Percentiles rank a stretch among this genome's conserved stretches.
Conservation (phyloP, 2,329 filamentous ascomycete species). For the Aspergillus alliaceus region DNA sequence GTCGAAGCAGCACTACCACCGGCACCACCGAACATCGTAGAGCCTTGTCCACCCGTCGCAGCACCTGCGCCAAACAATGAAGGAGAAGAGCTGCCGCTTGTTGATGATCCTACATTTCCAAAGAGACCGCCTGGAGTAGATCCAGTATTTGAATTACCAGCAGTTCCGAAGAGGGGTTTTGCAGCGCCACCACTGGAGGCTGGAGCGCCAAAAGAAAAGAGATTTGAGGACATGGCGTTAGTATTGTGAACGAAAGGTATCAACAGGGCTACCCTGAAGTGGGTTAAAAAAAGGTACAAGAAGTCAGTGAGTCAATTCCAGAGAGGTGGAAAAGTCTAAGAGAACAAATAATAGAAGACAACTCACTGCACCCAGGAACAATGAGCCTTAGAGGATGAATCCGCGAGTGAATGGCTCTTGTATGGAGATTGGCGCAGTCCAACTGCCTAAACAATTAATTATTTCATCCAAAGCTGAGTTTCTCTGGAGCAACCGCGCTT, state of each 20-base stretch:
- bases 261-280: conserved; percentile 25
- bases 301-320: conserved; percentile 5
- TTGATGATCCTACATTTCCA: conserved; percentile 40
- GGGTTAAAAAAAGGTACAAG: conserved; percentile 13
- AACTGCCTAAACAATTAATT: conserved; percentile 1
- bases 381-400: background rate
- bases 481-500: conserved; percentile 14
- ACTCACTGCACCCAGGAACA: conserved; percentile 25
- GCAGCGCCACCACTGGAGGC: conserved; percentile 35
- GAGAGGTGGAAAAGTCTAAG: background rate
- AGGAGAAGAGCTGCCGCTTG: conserved; percentile 31
- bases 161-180: conserved; percentile 35
- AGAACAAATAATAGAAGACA: background rate
- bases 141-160: conserved; percentile 28
- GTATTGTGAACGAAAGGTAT: conserved; percentile 18
- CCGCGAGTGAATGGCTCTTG: conserved; percentile 5
- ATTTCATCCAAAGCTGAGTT: conserved; percentile 1
- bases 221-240: conserved; percentile 31
- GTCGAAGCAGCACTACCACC: conserved; percentile 19
- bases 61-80: conserved; percentile 35
- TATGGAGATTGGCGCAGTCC: conserved; percentile 1
- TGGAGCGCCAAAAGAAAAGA: conserved; percentile 39
- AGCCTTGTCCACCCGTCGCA: conserved; percentile 17
- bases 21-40: conserved; percentile 29
- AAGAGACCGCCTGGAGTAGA: conserved; percentile 36